Percentiles rank a stretch among this genome's conserved stretches.
Evolutionary conservation across 169 alveolate species (phyloP).

Genomic region (Cryptosporidium sp.): DNA sequence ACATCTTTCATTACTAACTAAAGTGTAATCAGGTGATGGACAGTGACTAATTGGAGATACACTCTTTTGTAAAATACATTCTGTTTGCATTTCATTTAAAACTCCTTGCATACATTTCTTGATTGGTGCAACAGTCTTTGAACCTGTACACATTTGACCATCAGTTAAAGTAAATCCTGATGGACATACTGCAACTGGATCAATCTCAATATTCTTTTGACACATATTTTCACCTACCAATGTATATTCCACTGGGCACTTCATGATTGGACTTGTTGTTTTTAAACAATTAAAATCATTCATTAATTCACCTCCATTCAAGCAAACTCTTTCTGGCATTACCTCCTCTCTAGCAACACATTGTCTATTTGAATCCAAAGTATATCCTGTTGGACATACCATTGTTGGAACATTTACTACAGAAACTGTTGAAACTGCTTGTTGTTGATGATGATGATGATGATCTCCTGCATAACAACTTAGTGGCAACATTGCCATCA

Average conservation of each 20-base stretch:
- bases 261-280: constrained; percentile 57
- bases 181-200: constrained; percentile 56
- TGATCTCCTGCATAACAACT: constrained; percentile 49
- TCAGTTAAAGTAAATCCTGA: constrained; percentile 51
- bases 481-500: constrained; percentile 33
- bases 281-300: constrained; percentile 42
- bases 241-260: constrained; percentile 51
- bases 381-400: constrained; percentile 61
- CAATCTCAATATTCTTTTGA: constrained; percentile 41
- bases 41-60: constrained; percentile 59
- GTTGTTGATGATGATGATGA: constrained; percentile 38
- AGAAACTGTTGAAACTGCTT: constrained; percentile 32
- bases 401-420: constrained; percentile 55
- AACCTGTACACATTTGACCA: constrained; percentile 72
- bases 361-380: constrained; percentile 32
- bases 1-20: constrained; percentile 54
- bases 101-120: constrained; percentile 52
- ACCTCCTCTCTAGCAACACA: constrained; percentile 50
- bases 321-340: constrained; percentile 37
- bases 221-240: constrained; percentile 70
- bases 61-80: constrained; percentile 44
- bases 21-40: constrained; percentile 47
- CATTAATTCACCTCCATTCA: constrained; percentile 45
- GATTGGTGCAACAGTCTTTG: constrained; percentile 54
- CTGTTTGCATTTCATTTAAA: constrained; percentile 42